Base-by-base conservation (phyloP, 805 yeast species). In the Starmera caribaea region DNA sequence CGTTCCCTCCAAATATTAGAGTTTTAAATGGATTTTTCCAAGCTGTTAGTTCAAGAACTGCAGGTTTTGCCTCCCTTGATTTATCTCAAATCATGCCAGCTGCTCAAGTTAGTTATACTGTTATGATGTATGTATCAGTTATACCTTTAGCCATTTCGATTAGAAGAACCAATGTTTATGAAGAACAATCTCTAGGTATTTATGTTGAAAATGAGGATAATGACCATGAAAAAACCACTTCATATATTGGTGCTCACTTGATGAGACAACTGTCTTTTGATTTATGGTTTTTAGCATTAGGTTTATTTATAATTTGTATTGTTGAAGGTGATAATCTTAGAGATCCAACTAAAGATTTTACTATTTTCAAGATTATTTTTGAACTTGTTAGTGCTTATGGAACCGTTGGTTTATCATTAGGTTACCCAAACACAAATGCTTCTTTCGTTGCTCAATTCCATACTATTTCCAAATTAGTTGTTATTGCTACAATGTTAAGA, bases 91-190 rank as follows among this genome's bases (percentile, higher is more conserved):
- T 90, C 34, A 90, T 87, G 52, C 90, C 96, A 0, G 92, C 96
- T 0, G 85, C 90, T 37, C 96, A 88, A 58, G 95, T 92, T 27
- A 79, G 92, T 50, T 92, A 92, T 58, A 73, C 87, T 79, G 73
- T 92, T 43, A 90, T 92, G 97, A 92, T 92, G 98, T 92, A 92
- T 63, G 87, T 92, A 24, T 90, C 97, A 13, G 97, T 90, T 34
- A 68, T 89, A 55, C 98, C 98, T 1, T 66, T 92, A 50, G 98
- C 98, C 28, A 92, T 92, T 47, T 86, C 96, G 31, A 88, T 92
- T 45, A 77, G 98, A 63, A 75, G 96, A 58, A 90, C 98, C 16
- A 92, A 92, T 57, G 98, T 92, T 40, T 92, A 92, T 63, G 98
- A 92, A 58, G 98, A 90, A 54, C 97, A 88, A 56, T 84, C 96